Percentiles rank a stretch among this genome's conserved stretches.
Evolutionary conservation across 352 stramenopile genomes (phyloP).

Genomic region (Aphanomyces astaci): DNA sequence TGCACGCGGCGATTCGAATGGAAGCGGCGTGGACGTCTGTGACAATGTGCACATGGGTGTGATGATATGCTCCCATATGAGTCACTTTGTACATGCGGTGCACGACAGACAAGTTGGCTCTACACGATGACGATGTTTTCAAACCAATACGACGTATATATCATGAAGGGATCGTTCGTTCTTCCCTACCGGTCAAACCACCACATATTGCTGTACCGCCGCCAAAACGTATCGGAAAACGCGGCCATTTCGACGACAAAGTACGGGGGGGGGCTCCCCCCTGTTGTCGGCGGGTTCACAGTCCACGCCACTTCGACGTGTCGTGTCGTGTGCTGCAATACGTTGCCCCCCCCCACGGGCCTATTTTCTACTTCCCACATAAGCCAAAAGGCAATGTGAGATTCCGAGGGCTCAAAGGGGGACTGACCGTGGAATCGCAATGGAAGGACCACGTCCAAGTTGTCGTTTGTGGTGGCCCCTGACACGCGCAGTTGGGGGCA

Average conservation of each 20-base stretch:
- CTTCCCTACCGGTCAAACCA: constrained; percentile 76
- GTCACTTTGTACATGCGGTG: constrained; percentile 54
- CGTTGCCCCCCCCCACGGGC: not conserved
- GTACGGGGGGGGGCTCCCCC: constrained; percentile 41
- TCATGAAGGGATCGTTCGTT: too few relatives aligned
- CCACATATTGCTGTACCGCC: constrained; percentile 65
- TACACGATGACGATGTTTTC: not conserved
- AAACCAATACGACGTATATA: not conserved
- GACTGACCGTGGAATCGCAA: not conserved
- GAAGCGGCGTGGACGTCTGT: constrained; percentile 50
- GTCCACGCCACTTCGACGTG: constrained; percentile 14
- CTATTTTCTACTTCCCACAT: not conserved
- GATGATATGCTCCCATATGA: constrained; percentile 35
- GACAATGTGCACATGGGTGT: constrained; percentile 29
- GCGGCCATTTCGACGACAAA: constrained; percentile 55
- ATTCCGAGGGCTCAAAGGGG: too few relatives aligned
- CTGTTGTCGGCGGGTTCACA: not conserved
- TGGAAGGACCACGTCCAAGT: not conserved
- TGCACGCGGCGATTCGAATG: constrained; percentile 50
- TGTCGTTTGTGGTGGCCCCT: too few relatives aligned
- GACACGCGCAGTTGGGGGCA: not conserved
- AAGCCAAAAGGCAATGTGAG: too few relatives aligned
- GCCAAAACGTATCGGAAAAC: constrained; percentile 65
- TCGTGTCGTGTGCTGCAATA: not conserved
- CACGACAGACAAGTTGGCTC: constrained; percentile 50